These are phyloP conservation scores for Sungouiella blattae DNA, from an alignment of 805 yeast species.

Conservation along the genomic window DNA sequence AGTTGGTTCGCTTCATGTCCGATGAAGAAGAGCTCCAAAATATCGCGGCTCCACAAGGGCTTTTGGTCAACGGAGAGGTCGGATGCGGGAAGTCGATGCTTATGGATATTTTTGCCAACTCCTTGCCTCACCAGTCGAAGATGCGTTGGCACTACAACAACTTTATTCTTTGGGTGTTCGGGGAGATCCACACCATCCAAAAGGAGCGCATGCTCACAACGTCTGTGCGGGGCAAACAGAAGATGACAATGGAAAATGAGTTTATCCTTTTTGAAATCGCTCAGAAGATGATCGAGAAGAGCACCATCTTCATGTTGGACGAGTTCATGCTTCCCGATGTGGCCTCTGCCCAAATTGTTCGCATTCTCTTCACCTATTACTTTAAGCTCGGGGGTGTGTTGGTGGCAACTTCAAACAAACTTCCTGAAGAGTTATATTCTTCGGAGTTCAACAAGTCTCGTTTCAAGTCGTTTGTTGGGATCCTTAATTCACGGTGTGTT, in stretches of 20 bases:
- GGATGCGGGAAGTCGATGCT: constrained; percentile 77
- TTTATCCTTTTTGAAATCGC: constrained; percentile 65
- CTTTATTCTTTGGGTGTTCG: constrained; percentile 65
- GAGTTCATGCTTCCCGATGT: constrained; percentile 78
- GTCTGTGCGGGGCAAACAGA: constrained; percentile 16
- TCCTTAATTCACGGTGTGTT: constrained; percentile 57
- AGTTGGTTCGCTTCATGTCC: constrained; percentile 47
- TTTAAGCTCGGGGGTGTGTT: constrained; percentile 73
- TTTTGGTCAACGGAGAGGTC: constrained; percentile 60
- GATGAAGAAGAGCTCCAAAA: constrained; percentile 59
- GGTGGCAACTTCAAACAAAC: constrained; percentile 68
- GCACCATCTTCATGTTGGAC: constrained; percentile 60
- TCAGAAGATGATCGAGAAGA: constrained; percentile 53
- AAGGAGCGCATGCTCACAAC: constrained; percentile 38
- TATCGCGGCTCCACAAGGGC: constrained; percentile 61
- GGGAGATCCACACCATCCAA: constrained; percentile 56
- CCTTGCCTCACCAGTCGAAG: constrained; percentile 60
- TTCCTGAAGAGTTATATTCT: constrained; percentile 70
- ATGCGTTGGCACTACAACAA: constrained; percentile 70
- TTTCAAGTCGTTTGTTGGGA: constrained; percentile 53
- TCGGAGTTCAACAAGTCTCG: constrained; percentile 59
- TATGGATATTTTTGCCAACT: constrained; percentile 66
- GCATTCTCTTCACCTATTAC: constrained; percentile 61
- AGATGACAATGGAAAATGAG: constrained; percentile 49
- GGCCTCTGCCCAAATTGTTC: constrained; percentile 67